A percentile compares a stretch with the other conserved stretches of the same genome.
These are phyloP conservation scores for Komagataella phaffii DNA, from an alignment of 805 yeast species.

Conservation along the genomic window DNA sequence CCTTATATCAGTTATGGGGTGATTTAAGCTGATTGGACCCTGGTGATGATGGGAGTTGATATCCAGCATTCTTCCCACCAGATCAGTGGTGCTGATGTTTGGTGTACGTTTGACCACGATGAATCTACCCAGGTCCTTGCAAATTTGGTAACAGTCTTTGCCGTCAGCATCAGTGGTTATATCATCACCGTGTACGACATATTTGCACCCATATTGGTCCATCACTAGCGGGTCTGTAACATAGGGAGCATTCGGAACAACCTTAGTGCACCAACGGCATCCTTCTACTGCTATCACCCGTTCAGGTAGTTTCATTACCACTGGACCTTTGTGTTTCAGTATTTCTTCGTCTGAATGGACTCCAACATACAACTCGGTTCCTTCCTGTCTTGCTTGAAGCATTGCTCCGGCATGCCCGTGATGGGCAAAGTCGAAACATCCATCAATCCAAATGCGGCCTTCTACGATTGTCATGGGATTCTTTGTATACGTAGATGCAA, in stretches of 20 bases:
- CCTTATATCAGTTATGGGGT: conserved; percentile 21
- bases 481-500: background rate
- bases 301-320: conserved; percentile 78
- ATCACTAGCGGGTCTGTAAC: conserved; percentile 78
- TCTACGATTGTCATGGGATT: conserved; percentile 6
- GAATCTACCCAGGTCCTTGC: conserved; percentile 78
- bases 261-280: conserved; percentile 75
- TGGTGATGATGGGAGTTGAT: conserved; percentile 47
- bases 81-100: conserved; percentile 88
- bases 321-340: conserved; percentile 74
- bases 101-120: conserved; percentile 89
- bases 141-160: conserved; percentile 76
- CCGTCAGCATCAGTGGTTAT: conserved; percentile 95
- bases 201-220: conserved; percentile 64
- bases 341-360: conserved; percentile 91
- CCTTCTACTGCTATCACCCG: conserved; percentile 77
- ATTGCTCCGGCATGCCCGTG: conserved; percentile 97
- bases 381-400: conserved; percentile 80
- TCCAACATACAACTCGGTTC: conserved; percentile 68
- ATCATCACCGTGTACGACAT: conserved; percentile 98
- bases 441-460: conserved; percentile 83
- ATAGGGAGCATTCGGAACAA: conserved; percentile 76
- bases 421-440: conserved; percentile 96
- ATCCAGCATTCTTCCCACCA: conserved; percentile 77
- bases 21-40: conserved; percentile 13